Percentiles rank a stretch among this genome's conserved stretches.
phyloP scores from a whole-genome alignment of 2,329 filamentous ascomycete genomes.

The Venturia effusa region DNA sequence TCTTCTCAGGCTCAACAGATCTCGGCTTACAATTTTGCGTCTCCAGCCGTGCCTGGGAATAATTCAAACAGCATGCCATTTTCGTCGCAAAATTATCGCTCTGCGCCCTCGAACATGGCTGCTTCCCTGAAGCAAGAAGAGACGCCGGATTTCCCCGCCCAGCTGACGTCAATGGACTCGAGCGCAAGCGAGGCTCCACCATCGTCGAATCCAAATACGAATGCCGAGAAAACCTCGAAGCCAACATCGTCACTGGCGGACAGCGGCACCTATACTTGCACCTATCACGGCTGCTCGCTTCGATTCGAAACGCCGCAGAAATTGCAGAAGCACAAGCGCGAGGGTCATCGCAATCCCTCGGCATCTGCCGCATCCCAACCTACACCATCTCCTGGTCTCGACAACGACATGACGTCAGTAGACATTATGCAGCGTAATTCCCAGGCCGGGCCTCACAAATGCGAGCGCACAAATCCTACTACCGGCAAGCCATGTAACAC shows the following conservation, averaged over 20 bases:
- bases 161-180: conserved; percentile 51
- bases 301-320: conserved; percentile 81
- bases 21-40: conserved; percentile 35
- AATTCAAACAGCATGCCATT: conserved; percentile 24
- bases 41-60: conserved; percentile 26
- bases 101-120: conserved; percentile 2
- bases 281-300: conserved; percentile 78
- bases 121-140: conserved; percentile 23
- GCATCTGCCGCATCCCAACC: conserved; percentile 17
- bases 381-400: conserved; percentile 15
- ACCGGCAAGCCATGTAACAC: conserved; percentile 93
- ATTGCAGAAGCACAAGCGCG: conserved; percentile 90
- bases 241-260: conserved; percentile 60
- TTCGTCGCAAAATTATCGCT: conserved; percentile 24
- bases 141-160: conserved; percentile 48
- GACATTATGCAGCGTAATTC: conserved; percentile 58
- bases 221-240: conserved; percentile 19
- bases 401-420: conserved; percentile 39
- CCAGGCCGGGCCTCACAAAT: conserved; percentile 87
- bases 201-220: conserved; percentile 23
- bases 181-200: conserved; percentile 43
- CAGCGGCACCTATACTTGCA: conserved; percentile 88
- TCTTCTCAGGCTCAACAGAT: conserved; percentile 15
- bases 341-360: conserved; percentile 58
- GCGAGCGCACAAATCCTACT: conserved; percentile 85